These are phyloP conservation scores for Mimosa bimucronata DNA, from an alignment of 306 rosid species.

Conservation along the genomic window DNA sequence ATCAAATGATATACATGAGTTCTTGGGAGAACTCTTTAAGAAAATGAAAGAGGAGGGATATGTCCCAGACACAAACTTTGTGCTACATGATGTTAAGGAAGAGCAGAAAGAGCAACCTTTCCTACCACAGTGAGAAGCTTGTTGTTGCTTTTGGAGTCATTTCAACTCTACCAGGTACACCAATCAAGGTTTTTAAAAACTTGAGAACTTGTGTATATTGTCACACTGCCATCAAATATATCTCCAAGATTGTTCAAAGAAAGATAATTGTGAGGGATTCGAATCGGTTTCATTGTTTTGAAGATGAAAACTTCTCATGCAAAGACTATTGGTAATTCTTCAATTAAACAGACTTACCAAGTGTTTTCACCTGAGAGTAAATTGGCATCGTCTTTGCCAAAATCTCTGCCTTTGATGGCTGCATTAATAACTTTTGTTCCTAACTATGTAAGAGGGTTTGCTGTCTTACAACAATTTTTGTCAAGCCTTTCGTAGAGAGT, in stretches of 20 bases:
- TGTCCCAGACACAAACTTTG: slow-evolving; percentile 69
- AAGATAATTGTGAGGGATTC: slow-evolving; percentile 65
- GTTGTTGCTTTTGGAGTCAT: slow-evolving; percentile 73
- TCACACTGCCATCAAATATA: slow-evolving; percentile 63
- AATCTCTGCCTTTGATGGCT: slow-evolving; percentile 13
- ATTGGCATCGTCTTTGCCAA: slow-evolving; percentile 21
- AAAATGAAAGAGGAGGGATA: slow-evolving; percentile 74
- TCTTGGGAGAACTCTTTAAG: slow-evolving; percentile 49
- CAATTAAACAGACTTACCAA: background rate
- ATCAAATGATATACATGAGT: slow-evolving; percentile 56
- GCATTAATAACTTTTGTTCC: slow-evolving; percentile 12
- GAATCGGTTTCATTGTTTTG: slow-evolving; percentile 74
- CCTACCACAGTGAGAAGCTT: slow-evolving; percentile 72
- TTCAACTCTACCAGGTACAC: slow-evolving; percentile 62
- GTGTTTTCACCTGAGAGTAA: slow-evolving; percentile 5
- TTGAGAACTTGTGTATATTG: slow-evolving; percentile 75
- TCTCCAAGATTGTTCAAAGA: slow-evolving; percentile 53
- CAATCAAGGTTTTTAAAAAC: slow-evolving; percentile 66
- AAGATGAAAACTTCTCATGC: slow-evolving; percentile 61
- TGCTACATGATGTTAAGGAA: slow-evolving; percentile 67
- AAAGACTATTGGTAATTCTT: slow-evolving; percentile 55
- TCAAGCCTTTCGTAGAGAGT: slow-evolving; percentile 32
- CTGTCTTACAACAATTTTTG: background rate
- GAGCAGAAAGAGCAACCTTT: slow-evolving; percentile 73
- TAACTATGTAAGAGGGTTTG: background rate